Conservation (phyloP, 2,329 filamentous ascomycete species). For the Phoma sp. region DNA sequence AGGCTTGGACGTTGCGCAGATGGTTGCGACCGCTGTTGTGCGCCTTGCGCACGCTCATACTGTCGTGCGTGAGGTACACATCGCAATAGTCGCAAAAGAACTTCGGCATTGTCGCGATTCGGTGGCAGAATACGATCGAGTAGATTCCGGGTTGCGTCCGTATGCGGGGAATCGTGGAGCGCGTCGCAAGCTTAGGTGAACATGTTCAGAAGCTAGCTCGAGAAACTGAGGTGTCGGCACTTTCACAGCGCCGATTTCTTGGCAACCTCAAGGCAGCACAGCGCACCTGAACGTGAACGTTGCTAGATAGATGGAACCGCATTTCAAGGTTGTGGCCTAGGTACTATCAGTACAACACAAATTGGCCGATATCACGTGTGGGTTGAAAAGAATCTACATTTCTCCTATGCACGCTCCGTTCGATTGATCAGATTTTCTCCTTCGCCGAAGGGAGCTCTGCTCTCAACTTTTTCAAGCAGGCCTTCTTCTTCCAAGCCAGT, state of each 20-base stretch:
- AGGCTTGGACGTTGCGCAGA: slow-evolving; percentile 95
- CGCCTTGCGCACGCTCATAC: slow-evolving; percentile 98
- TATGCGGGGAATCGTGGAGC: slow-evolving; percentile 4
- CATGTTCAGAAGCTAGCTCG: slow-evolving; percentile 8
- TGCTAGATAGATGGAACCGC: too few relatives aligned
- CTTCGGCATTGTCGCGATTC: slow-evolving; percentile 28
- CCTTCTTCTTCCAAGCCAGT: slow-evolving; percentile 41
- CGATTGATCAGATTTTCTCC: not conserved
- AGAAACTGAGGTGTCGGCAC: slow-evolving; percentile 28
- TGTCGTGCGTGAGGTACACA: slow-evolving; percentile 99
- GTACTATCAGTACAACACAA: too few relatives aligned
- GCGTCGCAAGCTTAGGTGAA: slow-evolving; percentile 27
- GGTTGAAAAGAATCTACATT: not conserved
- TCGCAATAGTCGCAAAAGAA: slow-evolving; percentile 88
- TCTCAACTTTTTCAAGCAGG: slow-evolving; percentile 33
- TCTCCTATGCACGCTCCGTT: not conserved
- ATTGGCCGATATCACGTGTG: too few relatives aligned
- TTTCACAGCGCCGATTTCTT: slow-evolving; percentile 27
- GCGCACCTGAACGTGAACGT: slow-evolving; percentile 4
- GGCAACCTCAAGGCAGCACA: slow-evolving; percentile 3
- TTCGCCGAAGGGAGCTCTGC: slow-evolving; percentile 13
- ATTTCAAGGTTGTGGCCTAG: too few relatives aligned
- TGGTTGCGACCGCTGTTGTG: slow-evolving; percentile 98
- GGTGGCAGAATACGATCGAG: not conserved
- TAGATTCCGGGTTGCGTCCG: not conserved